These are phyloP conservation scores for Dovyalis caffra DNA, from an alignment of 345 rosid species.

Conservation along the genomic window DNA sequence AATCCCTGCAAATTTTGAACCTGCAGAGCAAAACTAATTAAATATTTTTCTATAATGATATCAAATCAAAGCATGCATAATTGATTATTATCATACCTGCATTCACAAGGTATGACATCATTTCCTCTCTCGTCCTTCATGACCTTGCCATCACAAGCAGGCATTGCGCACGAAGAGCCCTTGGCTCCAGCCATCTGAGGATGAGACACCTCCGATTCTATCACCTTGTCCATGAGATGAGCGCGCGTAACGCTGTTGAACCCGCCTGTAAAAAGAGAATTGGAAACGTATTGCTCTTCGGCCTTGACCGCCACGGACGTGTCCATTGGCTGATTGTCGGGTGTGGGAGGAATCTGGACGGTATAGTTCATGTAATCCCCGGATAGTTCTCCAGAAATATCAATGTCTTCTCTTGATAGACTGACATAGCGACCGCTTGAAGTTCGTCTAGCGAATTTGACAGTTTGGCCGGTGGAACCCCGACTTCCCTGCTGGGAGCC, in stretches of 20 bases:
- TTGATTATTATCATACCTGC: constrained; percentile 10
- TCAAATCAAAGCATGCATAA: background rate
- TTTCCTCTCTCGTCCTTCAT: constrained; percentile 90
- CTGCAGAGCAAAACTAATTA: constrained; percentile 23
- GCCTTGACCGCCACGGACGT: constrained; percentile 52
- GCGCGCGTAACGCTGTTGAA: constrained; percentile 94
- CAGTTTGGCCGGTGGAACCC: constrained; percentile 57
- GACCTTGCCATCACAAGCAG: constrained; percentile 87
- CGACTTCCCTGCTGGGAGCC: constrained; percentile 11
- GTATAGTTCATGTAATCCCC: constrained; percentile 86
- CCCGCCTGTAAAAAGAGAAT: constrained; percentile 88
- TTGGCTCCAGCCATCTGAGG: constrained; percentile 96
- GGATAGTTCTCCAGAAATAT: constrained; percentile 70
- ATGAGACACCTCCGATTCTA: constrained; percentile 86
- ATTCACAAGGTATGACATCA: constrained; percentile 84
- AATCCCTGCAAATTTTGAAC: constrained; percentile 94
- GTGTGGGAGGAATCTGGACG: constrained; percentile 91
- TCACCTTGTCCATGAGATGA: constrained; percentile 96
- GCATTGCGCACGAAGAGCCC: constrained; percentile 81
- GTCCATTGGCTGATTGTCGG: constrained; percentile 90
- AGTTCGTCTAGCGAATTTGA: constrained; percentile 84
- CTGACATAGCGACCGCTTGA: constrained; percentile 95
- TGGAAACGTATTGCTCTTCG: constrained; percentile 89
- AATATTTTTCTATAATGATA: background rate
- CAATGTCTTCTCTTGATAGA: constrained; percentile 78